Evolutionary conservation across 352 stramenopile genomes (phyloP).

Genomic region (Pythium grandisporangium): DNA sequence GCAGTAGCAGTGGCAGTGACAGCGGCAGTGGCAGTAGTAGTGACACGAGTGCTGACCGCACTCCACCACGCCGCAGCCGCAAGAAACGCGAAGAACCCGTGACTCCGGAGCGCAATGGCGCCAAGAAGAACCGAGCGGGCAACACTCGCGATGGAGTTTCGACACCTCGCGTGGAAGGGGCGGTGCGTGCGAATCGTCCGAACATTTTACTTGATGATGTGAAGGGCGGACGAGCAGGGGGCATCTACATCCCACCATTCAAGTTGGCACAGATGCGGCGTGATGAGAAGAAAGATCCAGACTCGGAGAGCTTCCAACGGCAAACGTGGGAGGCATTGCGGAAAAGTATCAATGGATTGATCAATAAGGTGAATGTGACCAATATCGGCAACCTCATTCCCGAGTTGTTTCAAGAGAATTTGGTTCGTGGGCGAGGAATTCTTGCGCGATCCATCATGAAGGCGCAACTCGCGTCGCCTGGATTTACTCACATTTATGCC

Average conservation of each 20-base stretch:
- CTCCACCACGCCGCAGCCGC: background rate
- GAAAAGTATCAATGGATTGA: conserved; percentile 97
- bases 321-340: conserved; percentile 94
- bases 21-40: background rate
- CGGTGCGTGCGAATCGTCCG: conserved; percentile 4
- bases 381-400: conserved; percentile 96
- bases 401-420: conserved; percentile 96
- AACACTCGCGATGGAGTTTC: no score
- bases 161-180: background rate
- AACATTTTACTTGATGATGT: conserved; percentile 32
- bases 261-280: conserved; percentile 81
- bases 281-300: conserved; percentile 42
- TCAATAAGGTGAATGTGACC: conserved; percentile 94
- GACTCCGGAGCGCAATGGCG: conserved; percentile 1
- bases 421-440: conserved; percentile 93
- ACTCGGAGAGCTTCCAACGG: conserved; percentile 79
- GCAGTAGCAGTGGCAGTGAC: conserved; percentile 1
- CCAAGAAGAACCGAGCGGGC: background rate
- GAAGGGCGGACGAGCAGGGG: conserved; percentile 63
- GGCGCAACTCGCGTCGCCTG: conserved; percentile 92
- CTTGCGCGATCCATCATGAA: conserved; percentile 94
- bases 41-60: background rate
- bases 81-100: background rate
- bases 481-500: conserved; percentile 96
- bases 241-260: conserved; percentile 90